Evolutionary conservation across 345 rosid species (phyloP), one percentile per base, ranked within the genome.

Genomic region (Trapa bicornis): DNA sequence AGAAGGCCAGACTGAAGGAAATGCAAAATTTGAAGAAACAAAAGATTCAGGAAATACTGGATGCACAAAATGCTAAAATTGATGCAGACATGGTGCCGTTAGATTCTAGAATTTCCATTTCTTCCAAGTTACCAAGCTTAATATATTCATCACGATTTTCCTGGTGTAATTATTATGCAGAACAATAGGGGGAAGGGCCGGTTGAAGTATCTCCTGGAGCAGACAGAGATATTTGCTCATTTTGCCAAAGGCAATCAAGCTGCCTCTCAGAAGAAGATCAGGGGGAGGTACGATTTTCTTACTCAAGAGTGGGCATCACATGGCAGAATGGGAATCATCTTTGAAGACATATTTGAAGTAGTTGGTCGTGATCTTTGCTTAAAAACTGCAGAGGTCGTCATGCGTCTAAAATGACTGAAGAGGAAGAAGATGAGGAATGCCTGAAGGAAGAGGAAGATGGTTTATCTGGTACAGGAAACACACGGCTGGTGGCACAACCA

Each of bases 391-490:
- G 99, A 82, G 99, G 99, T 66, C 93, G 97, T 3, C 99, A 94
- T 86, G 96, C 96, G 38, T 94, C 99, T 39, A 94, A 94, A 77
- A 3, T 95, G 32, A 95, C 99, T 29, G 99, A 94, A 79, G 97
- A 91, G 82, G 99, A 94, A 80, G 99, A 95, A 80, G 99, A 95
- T 74, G 99, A 95, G 80, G 99, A 95, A 75, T 95, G 70, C 68
- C 76, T 95, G 5, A 95, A 95, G 86, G 99, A 89, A 76, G 97
- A 89, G 75, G 99, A 91, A 80, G 99, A 77, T 76, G 90, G 89
- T 67, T 75, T 87, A 70, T 70, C 87, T 66, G 91, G 85, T 70
- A 65, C 91, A 47, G 96, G 96, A 74, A 91, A 81, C 82, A 94
- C 99, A 0, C 77, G 99, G 70, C 78, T 95, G 83, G 65, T 95